phyloP scores from a whole-genome alignment of 2,329 filamentous ascomycete genomes.

The Stachybotrys chartarum region DNA sequence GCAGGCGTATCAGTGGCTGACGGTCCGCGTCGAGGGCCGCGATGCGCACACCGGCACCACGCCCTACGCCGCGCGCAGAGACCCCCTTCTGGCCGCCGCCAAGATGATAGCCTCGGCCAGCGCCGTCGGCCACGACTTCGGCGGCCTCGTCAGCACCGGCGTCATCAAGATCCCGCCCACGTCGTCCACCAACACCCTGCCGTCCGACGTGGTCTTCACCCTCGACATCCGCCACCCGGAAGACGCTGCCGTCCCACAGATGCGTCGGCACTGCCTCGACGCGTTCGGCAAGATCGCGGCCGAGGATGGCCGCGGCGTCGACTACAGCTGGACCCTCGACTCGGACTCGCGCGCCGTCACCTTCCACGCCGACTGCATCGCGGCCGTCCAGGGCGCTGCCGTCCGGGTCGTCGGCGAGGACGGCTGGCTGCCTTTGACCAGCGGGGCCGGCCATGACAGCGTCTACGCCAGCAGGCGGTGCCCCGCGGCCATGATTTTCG shows the following conservation, averaged over 20 bases:
- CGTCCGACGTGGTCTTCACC: conserved; percentile 57
- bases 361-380: conserved; percentile 61
- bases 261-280: conserved; percentile 13
- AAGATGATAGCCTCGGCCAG: conserved; percentile 24
- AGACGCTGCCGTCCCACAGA: conserved; percentile 45
- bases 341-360: conserved; percentile 51
- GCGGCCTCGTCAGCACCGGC: conserved; percentile 22
- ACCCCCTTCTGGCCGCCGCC: conserved; percentile 24
- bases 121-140: conserved; percentile 14
- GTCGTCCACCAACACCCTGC: conserved; percentile 65
- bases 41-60: conserved; percentile 23
- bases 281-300: conserved; percentile 14
- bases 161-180: conserved; percentile 39
- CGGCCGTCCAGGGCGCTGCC: conserved; percentile 53
- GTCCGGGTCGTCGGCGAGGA: conserved; percentile 41
- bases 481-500: conserved; percentile 31
- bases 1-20: conserved; percentile 25
- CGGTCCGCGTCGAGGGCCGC: conserved; percentile 18
- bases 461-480: conserved; percentile 23
- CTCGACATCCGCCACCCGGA: conserved; percentile 57
- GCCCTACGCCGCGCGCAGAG: conserved; percentile 22
- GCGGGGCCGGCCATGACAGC: conserved; percentile 31
- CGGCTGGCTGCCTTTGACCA: conserved; percentile 24
- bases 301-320: conserved; percentile 19
- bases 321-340: conserved; percentile 54